These are phyloP conservation scores for Nakazawaea wickerhamii DNA, from an alignment of 805 yeast species.

Conservation along the genomic window DNA sequence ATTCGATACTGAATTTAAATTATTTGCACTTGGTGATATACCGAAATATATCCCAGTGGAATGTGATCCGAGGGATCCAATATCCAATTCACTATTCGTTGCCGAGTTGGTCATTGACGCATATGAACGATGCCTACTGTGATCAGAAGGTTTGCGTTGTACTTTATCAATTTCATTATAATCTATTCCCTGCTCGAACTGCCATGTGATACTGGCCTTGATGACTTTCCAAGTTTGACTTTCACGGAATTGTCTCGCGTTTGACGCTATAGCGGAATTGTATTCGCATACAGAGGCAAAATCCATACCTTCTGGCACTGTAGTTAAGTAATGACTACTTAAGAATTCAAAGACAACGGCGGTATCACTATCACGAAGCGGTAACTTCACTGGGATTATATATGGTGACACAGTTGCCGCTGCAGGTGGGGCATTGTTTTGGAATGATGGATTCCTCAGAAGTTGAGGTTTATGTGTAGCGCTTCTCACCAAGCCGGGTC, in stretches of 20 bases:
- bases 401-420: conserved; percentile 21
- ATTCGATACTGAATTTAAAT: not conserved
- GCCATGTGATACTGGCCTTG: conserved; percentile 40
- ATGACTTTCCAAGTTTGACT: conserved; percentile 61
- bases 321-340: conserved; percentile 42
- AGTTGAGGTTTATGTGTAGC: conserved; percentile 16
- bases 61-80: conserved; percentile 13
- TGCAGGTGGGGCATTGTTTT: not conserved
- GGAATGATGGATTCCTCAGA: conserved; percentile 18
- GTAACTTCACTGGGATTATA: conserved; percentile 36
- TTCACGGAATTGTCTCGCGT: conserved; percentile 45
- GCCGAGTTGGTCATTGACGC: conserved; percentile 2
- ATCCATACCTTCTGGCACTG: conserved; percentile 42
- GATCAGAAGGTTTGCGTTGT: conserved; percentile 3
- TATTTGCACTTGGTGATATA: conserved; percentile 1
- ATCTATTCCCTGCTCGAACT: conserved; percentile 14
- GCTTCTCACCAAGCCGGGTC: conserved; percentile 14
- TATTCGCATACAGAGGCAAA: conserved; percentile 49
- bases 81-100: conserved; percentile 13
- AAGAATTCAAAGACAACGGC: conserved; percentile 40
- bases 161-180: conserved; percentile 5
- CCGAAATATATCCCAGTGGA: conserved; percentile 13
- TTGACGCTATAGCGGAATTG: conserved; percentile 53
- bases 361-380: conserved; percentile 38
- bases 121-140: not conserved